Base-by-base conservation (phyloP, 2,329 filamentous ascomycete species). In the Periconia sp. region DNA sequence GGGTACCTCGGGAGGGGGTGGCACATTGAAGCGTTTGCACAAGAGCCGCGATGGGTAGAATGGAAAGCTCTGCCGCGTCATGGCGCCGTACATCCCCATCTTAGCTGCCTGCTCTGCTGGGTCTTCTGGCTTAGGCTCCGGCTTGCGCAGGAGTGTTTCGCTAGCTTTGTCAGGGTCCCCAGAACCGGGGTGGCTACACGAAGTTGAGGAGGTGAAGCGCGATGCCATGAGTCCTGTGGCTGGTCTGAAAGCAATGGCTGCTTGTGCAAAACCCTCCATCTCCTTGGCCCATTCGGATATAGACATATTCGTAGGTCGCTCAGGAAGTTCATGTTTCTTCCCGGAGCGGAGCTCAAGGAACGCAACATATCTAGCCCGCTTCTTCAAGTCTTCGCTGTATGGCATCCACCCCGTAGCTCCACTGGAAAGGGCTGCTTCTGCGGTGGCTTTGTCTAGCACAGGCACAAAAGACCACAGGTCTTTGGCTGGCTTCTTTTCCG, bases 1-100 rank as follows among this genome's bases (percentile, higher is more conserved):
- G 63, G 84, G 82, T 31, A 88, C 85, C 70, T 91, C 83, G 10
- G 82, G 61, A 6, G 92, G 91, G 9, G 89, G 84, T 55, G 82
- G 85, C n/a, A 97, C 88, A 62, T 92, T 92, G 75, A 99, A 96
- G 9, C 94, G 83, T 72, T 97, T 99, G 76, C 93, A 97, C n/a
- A 97, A 76, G 41, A 99, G 76, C 50, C 92, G 81, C 1, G 88
- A 87, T 1, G 94, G 94, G 62, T 87, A 87, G 73, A 96, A 97
- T 5, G 86, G 83, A 8, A 84, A 73, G 0, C 81, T 79, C 19
- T 81, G 85, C 56, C 94, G 82, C 2, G 94, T 99, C 85, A 97
- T 83, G 14, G 86, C 82, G 1, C 94, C 94, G 74, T 92, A 97
- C 92, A 97, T 96, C 53, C 91, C 92, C 69, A 97, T 78, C 65